Evolutionary conservation across 148 eudicot genomes (phyloP), one percentile per base, ranked within the genome.

Genomic region (Drosera capensis): DNA sequence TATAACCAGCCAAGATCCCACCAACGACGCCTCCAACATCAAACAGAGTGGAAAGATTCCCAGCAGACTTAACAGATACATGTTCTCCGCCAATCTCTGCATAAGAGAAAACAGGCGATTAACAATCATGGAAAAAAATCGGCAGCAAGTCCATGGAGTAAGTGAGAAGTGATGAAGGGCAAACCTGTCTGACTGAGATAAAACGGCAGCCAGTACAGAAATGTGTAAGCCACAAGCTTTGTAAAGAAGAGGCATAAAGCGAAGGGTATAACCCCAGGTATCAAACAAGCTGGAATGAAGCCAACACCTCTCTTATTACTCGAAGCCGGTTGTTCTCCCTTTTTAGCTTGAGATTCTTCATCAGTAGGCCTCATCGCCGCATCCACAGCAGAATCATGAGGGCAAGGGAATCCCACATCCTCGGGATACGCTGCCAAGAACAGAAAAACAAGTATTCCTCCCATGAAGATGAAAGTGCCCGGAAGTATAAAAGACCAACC

Each of bases 161-260:
- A n/a, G n/a, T n/a, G n/a, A n/a, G n/a, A n/a, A n/a, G n/a, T n/a
- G n/a, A n/a, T n/a, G n/a, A n/a, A 39, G 17, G 26, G 64, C 66
- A 19, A 71, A 90, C 97, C 97, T 64, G 95, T 90, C 59, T 84
- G 95, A 45, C 80, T 84, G 52, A 90, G 71, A 63, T 90, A 90
- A 59, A 77, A 90, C 1, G 97, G 97, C 54, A 90, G 63, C 97
- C 97, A 90, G 38, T 80, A 90, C 16, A 90, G 64, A 54, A 90
- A 90, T 25, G 97, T 90, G 69, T 90, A 90, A 2, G 97, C 97
- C 59, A 90, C 97, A 25, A 90, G 79, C 84, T 90, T 90, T 4
- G 97, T 64, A 52, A 90, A 90, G 82, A 90, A 81, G 50, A 90
- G 74, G 66, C 97, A 84, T 52, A 90, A 60, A 5, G 97, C 95